phyloP scores from a whole-genome alignment of 805 yeast genomes.

The Candida sithepensis region DNA sequence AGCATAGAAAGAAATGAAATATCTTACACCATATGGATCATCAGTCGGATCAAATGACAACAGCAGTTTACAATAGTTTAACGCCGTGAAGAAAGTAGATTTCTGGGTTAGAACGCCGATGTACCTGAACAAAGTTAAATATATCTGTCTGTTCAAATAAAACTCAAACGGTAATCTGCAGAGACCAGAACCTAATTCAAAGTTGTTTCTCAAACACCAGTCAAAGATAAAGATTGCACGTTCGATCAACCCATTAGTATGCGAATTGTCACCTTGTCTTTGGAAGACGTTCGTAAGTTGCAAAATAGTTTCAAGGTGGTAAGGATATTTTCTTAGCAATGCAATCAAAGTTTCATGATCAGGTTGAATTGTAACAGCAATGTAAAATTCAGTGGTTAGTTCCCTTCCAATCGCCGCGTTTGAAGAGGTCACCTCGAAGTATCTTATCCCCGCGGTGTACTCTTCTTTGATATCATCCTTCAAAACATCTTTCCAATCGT shows the following conservation, averaged over 20 bases:
- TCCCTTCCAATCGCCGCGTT: slow-evolving; percentile 19
- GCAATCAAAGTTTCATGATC: slow-evolving; percentile 71
- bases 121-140: slow-evolving; percentile 68
- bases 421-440: slow-evolving; percentile 47
- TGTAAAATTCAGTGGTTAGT: slow-evolving; percentile 44
- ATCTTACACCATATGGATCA: slow-evolving; percentile 82
- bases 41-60: slow-evolving; percentile 67
- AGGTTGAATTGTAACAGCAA: slow-evolving; percentile 67
- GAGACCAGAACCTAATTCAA: slow-evolving; percentile 53
- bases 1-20: slow-evolving; percentile 78
- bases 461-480: slow-evolving; percentile 35
- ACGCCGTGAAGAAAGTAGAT: slow-evolving; percentile 75
- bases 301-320: slow-evolving; percentile 72
- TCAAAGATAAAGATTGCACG: slow-evolving; percentile 78
- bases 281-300: slow-evolving; percentile 73
- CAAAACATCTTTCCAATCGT: slow-evolving; percentile 51
- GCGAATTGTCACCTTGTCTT: slow-evolving; percentile 73
- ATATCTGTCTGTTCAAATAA: slow-evolving; percentile 74
- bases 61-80: slow-evolving; percentile 67
- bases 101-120: slow-evolving; percentile 68
- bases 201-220: slow-evolving; percentile 59
- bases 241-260: slow-evolving; percentile 72
- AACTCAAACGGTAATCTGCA: slow-evolving; percentile 72
- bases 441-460: slow-evolving; percentile 45
- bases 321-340: slow-evolving; percentile 59